phyloP scores from a whole-genome alignment of 2,329 filamentous ascomycete species.

The Botrytis pseudocinerea region DNA sequence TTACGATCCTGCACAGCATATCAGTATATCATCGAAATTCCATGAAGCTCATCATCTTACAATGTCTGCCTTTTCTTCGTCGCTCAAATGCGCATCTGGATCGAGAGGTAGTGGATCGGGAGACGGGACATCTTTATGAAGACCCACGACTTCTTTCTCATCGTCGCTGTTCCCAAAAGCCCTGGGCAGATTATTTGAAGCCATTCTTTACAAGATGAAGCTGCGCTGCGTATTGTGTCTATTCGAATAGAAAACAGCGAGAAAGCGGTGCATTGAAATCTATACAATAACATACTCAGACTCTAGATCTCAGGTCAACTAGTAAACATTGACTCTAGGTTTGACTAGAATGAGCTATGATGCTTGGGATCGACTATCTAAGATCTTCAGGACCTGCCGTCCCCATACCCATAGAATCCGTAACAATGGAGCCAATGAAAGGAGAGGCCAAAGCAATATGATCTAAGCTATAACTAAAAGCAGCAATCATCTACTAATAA shows the following conservation, averaged over 20 bases:
- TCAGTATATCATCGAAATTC: background rate
- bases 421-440: background rate
- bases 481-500: background rate
- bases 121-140: slow-evolving; percentile 3
- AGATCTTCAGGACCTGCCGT: background rate
- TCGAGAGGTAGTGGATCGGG: slow-evolving; percentile 43
- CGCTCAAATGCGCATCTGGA: slow-evolving; percentile 64
- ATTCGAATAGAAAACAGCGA: background rate
- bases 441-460: background rate
- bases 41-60: slow-evolving; percentile 46
- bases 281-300: background rate
- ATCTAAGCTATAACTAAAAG: background rate
- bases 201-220: background rate
- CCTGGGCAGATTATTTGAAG: background rate
- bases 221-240: background rate
- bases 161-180: background rate
- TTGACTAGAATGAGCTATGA: background rate
- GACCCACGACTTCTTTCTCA: slow-evolving; percentile 17
- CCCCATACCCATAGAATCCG: background rate
- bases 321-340: background rate
- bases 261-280: background rate
- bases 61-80: slow-evolving; percentile 60
- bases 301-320: background rate
- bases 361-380: background rate
- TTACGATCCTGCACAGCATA: slow-evolving; percentile 55